Base-by-base conservation (phyloP, 192 early-diverging fungal species). In the Jimgerdemannia flammicorona region DNA sequence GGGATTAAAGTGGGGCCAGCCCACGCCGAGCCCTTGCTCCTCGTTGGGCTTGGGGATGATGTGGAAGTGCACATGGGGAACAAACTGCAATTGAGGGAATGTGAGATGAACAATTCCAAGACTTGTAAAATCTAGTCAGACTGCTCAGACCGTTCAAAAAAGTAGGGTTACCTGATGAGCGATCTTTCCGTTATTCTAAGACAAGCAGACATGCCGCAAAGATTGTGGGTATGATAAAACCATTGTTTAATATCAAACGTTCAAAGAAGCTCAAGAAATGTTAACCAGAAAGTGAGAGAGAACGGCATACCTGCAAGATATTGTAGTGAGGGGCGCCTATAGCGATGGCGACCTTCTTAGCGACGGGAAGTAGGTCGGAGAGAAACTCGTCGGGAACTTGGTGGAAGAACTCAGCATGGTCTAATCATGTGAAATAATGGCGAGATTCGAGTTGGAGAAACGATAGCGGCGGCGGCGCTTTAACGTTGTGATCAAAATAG, bases 41-140 rank as follows among this genome's bases (percentile, higher is more conserved):
- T 81, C 81, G 69, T 84, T 89, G 40, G 81, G 83, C 84, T 93
- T 93, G 64, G 93, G 93, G 70, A 95, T 96, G 70, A 97, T 85
- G 73, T 98, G 97, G 87, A 98, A 96, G 74, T 99, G 97, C 9
- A 99, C 97, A 77, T 99, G 97, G 39, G 87, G 86, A 0, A 99
- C 95, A 70, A 86, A 90, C 89, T 96, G 85, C 77, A 67, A 64
- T 17, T 20, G 40, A 71, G 4, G 64, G 20, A 49, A 70, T 39
- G 39, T 66, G 19, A 39, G 63, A 70, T 66, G 67, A 67, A n/a
- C 65, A 17, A 72, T 71, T 6, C 14, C 8, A 10, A 59, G 14
- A 14, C 49, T 59, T 14, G 42, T 4, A 64, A 6, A 54, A 2
- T 59, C n/a, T 63, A 14, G 40, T 20, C 29, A 29, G 29, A 29